Base-by-base conservation (phyloP, 1,284 basidiomycete genomes). In the Ganoderma multipileum region DNA sequence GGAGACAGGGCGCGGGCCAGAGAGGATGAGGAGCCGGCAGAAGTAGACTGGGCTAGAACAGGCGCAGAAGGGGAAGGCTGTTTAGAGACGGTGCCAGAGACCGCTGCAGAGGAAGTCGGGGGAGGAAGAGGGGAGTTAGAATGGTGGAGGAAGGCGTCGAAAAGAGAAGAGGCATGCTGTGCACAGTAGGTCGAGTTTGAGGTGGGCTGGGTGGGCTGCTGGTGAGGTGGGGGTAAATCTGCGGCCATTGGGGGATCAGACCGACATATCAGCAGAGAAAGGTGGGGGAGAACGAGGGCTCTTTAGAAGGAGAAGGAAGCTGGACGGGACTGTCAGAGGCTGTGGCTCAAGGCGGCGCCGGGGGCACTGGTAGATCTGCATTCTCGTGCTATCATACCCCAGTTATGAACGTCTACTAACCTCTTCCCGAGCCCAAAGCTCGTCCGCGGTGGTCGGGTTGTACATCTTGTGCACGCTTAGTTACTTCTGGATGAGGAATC, bases 141-240 rank as follows among this genome's bases (percentile, higher is more conserved):
- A 33, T 62, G 60, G 60, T 62, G 38, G 42, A 58, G 26, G 16
- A 63, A 59, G 16, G 65, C n/a, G 7, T 58, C 33, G 55, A 58
- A 58, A 20, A 58, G 59, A 38, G 59, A 41, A 9, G 59, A 26
- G 38, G 39, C 55, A 18, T 28, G 57, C 41, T 42, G 52, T 12
- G 57, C 30, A 41, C 28, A 23, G 33, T 50, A 36, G 41, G 28
- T n/a, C n/a, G 64, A 59, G 23, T 23, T 28, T 8, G 26, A 44
- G 26, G 20, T 3, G 42, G 63, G 9, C 6, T 50, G 23, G 14
- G 30, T 33, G 47, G 39, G 42, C 42, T 23, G 55, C n/a, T 41
- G 41, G 11, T 61, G 33, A n/a, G 54, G 4, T 20, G 61, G 47
- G 33, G 30, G 61, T 9, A 50, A 9, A 9, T n/a, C 44, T 38